These are phyloP conservation scores for Ceriops zippeliana DNA, from an alignment of 345 rosid genomes.

Conservation along the genomic window DNA sequence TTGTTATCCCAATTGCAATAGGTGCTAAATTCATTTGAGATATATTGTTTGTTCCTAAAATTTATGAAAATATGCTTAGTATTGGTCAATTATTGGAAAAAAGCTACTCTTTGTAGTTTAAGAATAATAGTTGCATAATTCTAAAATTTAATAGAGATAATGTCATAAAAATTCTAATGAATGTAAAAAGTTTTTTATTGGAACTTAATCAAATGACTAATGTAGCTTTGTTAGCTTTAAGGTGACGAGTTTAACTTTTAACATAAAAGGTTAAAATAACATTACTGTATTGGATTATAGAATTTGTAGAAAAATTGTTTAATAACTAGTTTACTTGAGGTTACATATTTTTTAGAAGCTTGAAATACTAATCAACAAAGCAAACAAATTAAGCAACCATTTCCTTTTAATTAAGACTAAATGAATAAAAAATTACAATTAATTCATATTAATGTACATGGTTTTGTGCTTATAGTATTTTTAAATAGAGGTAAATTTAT, in stretches of 20 bases:
- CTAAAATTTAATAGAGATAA: neutral
- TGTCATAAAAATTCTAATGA: neutral
- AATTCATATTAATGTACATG: no score
- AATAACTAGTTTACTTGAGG: no score
- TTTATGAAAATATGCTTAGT: neutral
- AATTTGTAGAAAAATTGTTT: neutral
- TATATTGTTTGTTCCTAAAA: neutral
- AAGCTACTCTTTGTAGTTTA: neutral
- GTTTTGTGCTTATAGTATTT: no score
- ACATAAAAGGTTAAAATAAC: neutral
- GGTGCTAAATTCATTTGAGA: no score
- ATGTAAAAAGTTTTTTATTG: neutral
- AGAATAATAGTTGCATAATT: neutral
- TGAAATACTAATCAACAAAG: no score
- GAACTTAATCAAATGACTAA: neutral
- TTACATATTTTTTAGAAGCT: no score
- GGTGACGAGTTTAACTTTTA: neutral
- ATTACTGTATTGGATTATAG: neutral
- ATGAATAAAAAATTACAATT: no score
- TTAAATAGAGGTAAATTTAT: no score
- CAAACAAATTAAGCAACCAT: no score
- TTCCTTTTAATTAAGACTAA: no score
- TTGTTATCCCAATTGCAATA: no score
- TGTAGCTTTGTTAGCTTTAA: neutral
- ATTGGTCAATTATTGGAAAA: neutral